Evolutionary conservation across 495 filamentous ascomycete species (phyloP), one percentile per base, ranked within the genome.

Genomic region (Copromyces sp.): DNA sequence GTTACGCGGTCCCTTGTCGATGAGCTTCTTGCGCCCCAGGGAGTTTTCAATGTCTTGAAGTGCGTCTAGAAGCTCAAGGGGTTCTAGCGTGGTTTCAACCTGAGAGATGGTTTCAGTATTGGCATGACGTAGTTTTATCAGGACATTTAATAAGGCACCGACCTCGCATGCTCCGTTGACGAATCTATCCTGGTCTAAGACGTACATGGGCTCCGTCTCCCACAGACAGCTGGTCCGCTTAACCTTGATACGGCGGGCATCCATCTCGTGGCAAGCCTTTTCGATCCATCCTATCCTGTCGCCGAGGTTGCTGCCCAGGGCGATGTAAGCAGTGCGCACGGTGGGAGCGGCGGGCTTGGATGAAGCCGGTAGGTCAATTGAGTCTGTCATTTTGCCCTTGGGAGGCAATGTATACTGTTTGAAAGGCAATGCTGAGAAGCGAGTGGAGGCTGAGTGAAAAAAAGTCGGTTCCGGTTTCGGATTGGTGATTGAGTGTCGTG

Each of bases 161-260:
- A 97, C 95, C 90, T 99, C 93, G 80, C 94, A 97, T 71, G 90
- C 94, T 40, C 94, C 95, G 79, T 99, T 99, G 47, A 98, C 82
- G 77, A 98, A 99, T 20, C 89, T 87, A 72, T 88, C 89, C 79
- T 99, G 95, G 77, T 97, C 90, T 74, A 91, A 82, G 75, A 97
- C 90, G 82, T 99, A 98, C 95, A 99, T 99, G 32, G 95, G 92
- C 73, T 92, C 89, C 8, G 95, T 99, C 83, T 98, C 93, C 85
- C 95, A 99, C 44, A 99, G 84, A 70, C 90, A 89, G 78, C 95
- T 98, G 1, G 95, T 97, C 76, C 90, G 83, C 70, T 88, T 86
- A 45, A 99, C 87, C 72, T 83, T 88, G 80, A 98, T 93, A 68
- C 86, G 89, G 41, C 88, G 83, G 39, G 81, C 79, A 69, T 91